These are phyloP conservation scores for Suhomyces atakaporum DNA, from an alignment of 1,139 yeast genomes.

Conservation along the genomic window DNA sequence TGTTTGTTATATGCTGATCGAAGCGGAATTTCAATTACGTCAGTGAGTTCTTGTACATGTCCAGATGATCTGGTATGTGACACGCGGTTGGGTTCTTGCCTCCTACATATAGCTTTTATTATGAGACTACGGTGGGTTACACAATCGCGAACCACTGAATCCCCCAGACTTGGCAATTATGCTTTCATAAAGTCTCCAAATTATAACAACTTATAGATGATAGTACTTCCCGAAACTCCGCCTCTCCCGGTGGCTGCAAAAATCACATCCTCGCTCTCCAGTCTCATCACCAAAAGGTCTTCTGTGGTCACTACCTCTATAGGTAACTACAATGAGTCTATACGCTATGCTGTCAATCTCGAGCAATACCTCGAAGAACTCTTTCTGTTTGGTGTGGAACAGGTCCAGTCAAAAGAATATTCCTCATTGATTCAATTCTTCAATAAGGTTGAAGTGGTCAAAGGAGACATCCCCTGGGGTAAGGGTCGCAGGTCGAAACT, in stretches of 20 bases:
- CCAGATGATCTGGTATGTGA: no score
- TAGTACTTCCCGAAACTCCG: constrained; percentile 20
- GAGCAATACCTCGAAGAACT: constrained; percentile 37
- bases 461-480: constrained; percentile 12
- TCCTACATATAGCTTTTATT: no score
- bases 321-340: constrained; percentile 28
- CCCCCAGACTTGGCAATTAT: no score
- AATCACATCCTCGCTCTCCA: neutral
- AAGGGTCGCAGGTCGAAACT: neutral
- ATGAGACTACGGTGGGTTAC: no score
- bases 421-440: neutral
- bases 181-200: no score
- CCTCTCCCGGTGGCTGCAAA: constrained; percentile 13
- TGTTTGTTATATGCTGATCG: no score
- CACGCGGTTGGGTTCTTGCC: no score
- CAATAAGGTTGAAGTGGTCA: constrained; percentile 1
- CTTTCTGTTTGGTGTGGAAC: constrained; percentile 16
- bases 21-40: no score
- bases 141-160: no score
- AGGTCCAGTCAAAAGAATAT: neutral
- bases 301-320: constrained; percentile 8
- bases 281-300: constrained; percentile 11
- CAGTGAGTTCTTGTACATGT: no score
- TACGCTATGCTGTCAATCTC: constrained; percentile 33
- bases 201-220: constrained; percentile 13